Percentiles rank a stretch among this genome's conserved stretches.
These are phyloP conservation scores for Liquidambar formosana DNA, from an alignment of 164 flowering plant species.

Conservation along the genomic window DNA sequence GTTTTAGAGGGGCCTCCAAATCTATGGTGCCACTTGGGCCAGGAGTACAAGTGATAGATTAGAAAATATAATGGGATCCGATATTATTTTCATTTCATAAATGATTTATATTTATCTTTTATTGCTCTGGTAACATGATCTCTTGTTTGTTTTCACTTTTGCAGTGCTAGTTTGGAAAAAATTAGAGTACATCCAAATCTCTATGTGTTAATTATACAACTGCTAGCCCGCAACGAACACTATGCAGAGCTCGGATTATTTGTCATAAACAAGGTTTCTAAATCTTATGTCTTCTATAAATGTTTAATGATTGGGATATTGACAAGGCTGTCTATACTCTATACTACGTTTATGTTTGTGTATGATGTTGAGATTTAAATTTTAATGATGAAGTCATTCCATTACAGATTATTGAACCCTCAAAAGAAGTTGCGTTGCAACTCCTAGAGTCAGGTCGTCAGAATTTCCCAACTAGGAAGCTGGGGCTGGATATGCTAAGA, in stretches of 20 bases:
- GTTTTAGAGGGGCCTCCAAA: neutral
- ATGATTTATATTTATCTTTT: neutral
- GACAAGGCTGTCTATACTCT: neutral
- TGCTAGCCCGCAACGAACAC: conserved; percentile 73
- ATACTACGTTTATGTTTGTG: neutral
- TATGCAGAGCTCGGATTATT: conserved; percentile 77
- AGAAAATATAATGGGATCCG: neutral
- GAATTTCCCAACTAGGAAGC: conserved; percentile 64
- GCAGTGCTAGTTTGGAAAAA: conserved; percentile 73
- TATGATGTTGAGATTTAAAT: neutral
- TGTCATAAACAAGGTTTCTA: conserved; percentile 71
- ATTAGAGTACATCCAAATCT: conserved; percentile 69
- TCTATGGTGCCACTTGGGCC: neutral
- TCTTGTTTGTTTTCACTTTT: conserved; percentile 12
- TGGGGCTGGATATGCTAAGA: conserved; percentile 91
- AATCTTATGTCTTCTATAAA: neutral
- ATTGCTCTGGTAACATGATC: neutral
- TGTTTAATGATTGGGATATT: neutral
- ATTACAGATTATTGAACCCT: conserved; percentile 86
- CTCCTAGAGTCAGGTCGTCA: conserved; percentile 84
- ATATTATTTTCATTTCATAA: neutral
- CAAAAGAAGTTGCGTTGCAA: conserved; percentile 93
- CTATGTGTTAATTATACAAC: conserved; percentile 68
- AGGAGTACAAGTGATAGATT: neutral
- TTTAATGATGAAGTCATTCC: neutral